phyloP scores from a whole-genome alignment of 116 monocot species.

The Thalassia testudinum region DNA sequence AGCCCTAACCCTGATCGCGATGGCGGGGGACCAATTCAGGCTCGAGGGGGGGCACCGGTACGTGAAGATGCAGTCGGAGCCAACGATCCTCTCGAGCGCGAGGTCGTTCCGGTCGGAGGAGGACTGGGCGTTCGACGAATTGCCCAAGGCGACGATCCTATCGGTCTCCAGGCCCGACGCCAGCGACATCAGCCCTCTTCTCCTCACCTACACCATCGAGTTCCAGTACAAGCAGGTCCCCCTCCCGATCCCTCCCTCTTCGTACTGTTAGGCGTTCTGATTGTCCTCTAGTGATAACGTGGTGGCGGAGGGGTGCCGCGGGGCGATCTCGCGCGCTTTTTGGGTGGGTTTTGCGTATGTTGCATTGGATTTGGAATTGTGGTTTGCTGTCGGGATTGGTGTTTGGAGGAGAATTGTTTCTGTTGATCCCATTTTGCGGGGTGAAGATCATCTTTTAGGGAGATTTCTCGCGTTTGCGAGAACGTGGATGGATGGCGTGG shows the following conservation, averaged over 20 bases:
- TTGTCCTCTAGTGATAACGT: no score
- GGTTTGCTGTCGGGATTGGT: no score
- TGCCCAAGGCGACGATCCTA: constrained; percentile 44
- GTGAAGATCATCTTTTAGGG: no score
- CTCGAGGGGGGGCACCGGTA: constrained; percentile 14
- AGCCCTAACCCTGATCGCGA: constrained; percentile 1
- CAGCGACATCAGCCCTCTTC: constrained; percentile 53
- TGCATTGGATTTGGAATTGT: no score
- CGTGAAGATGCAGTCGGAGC: constrained; percentile 47
- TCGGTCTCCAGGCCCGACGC: constrained; percentile 54
- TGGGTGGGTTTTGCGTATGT: no score
- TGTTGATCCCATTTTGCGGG: no score
- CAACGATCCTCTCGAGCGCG: constrained; percentile 4
- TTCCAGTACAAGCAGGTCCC: constrained; percentile 75
- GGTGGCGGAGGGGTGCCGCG: no score
- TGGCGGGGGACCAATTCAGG: constrained; percentile 11
- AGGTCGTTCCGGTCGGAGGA: constrained; percentile 1
- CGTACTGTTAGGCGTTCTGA: not conserved
- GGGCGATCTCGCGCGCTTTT: no score
- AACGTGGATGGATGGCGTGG: no score
- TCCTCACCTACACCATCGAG: constrained; percentile 64
- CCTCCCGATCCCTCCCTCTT: not conserved
- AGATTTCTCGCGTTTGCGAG: no score
- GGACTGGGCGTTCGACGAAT: constrained; percentile 39
- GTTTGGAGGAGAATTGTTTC: no score